Evolutionary conservation across 2,329 filamentous ascomycete genomes (phyloP).

Genomic region (Aureobasidium zeae): DNA sequence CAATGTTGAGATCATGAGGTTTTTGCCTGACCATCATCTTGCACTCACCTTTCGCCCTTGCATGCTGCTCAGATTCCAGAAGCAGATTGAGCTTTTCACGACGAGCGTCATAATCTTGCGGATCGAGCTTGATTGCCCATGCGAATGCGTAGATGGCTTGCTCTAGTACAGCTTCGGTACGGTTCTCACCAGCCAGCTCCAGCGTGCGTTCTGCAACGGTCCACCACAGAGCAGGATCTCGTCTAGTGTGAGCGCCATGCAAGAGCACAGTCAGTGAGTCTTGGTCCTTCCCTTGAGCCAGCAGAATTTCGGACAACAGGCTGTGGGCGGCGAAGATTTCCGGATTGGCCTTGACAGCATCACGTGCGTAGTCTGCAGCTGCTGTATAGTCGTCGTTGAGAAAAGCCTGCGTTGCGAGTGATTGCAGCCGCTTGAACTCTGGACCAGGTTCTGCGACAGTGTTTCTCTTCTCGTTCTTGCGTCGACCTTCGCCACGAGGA

Average conservation of each 20-base stretch:
- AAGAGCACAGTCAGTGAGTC: slow-evolving; percentile 49
- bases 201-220: slow-evolving; percentile 48
- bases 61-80: slow-evolving; percentile 40
- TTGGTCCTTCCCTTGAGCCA: slow-evolving; percentile 46
- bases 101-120: slow-evolving; percentile 44
- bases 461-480: slow-evolving; percentile 37
- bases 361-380: slow-evolving; percentile 44
- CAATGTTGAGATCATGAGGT: slow-evolving; percentile 45
- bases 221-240: slow-evolving; percentile 48
- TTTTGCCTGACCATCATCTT: slow-evolving; percentile 45
- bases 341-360: slow-evolving; percentile 48
- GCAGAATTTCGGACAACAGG: slow-evolving; percentile 50
- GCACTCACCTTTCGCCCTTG: slow-evolving; percentile 42
- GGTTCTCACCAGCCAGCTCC: slow-evolving; percentile 38
- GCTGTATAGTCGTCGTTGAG: slow-evolving; percentile 52
- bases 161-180: slow-evolving; percentile 33
- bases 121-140: slow-evolving; percentile 45
- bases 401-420: slow-evolving; percentile 59
- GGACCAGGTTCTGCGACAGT: slow-evolving; percentile 52
- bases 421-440: slow-evolving; percentile 60
- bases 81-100: slow-evolving; percentile 48
- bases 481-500: slow-evolving; percentile 17
- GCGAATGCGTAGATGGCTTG: slow-evolving; percentile 46
- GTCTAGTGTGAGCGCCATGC: slow-evolving; percentile 49
- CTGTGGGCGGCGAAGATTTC: slow-evolving; percentile 55